A percentile compares a stretch with the other conserved stretches of the same genome.
Evolutionary conservation across 768 basidiomycete genomes (phyloP).

Genomic region (Tylopilus plumbeoviolaceoides): DNA sequence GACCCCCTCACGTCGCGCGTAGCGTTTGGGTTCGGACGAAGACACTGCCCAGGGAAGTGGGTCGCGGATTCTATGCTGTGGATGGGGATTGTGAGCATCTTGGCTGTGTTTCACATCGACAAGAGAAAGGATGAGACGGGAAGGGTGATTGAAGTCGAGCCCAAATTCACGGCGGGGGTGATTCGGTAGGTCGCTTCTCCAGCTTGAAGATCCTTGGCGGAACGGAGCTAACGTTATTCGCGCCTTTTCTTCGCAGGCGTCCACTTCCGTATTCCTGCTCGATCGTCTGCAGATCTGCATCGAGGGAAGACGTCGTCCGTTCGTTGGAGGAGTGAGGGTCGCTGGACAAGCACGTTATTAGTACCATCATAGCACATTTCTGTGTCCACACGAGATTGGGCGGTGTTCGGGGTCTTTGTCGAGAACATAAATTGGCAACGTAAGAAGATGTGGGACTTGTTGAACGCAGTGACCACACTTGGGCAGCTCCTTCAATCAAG

Average conservation of each 20-base stretch:
- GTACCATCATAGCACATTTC: background rate
- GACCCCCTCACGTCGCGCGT: slow-evolving; percentile 26
- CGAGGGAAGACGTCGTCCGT: slow-evolving; percentile 18
- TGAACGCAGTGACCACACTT: background rate
- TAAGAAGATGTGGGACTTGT: slow-evolving; percentile 6
- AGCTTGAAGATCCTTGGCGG: background rate
- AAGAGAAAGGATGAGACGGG: slow-evolving; percentile 24
- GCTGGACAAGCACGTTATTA: background rate
- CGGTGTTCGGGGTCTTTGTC: slow-evolving; percentile 18
- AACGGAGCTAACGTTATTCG: slow-evolving; percentile 12
- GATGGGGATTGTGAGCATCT: slow-evolving; percentile 28
- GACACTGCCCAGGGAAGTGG: slow-evolving; percentile 31
- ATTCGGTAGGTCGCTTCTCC: slow-evolving; percentile 25
- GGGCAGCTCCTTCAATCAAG: background rate
- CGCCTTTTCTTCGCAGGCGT: slow-evolving; percentile 20
- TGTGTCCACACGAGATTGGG: slow-evolving; percentile 5
- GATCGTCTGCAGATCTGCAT: slow-evolving; percentile 26
- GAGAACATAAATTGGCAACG: slow-evolving; percentile 20
- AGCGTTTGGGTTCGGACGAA: slow-evolving; percentile 29
- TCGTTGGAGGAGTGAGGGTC: slow-evolving; percentile 14
- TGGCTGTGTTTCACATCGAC: slow-evolving; percentile 22
- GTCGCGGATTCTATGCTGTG: slow-evolving; percentile 30
- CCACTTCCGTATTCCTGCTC: slow-evolving; percentile 30
- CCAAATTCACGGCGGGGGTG: slow-evolving; percentile 31
- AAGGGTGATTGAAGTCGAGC: slow-evolving; percentile 21